Evolutionary conservation across 805 yeast species (phyloP), one percentile per base, ranked within the genome.

Genomic region (Metschnikowia koreensis): DNA sequence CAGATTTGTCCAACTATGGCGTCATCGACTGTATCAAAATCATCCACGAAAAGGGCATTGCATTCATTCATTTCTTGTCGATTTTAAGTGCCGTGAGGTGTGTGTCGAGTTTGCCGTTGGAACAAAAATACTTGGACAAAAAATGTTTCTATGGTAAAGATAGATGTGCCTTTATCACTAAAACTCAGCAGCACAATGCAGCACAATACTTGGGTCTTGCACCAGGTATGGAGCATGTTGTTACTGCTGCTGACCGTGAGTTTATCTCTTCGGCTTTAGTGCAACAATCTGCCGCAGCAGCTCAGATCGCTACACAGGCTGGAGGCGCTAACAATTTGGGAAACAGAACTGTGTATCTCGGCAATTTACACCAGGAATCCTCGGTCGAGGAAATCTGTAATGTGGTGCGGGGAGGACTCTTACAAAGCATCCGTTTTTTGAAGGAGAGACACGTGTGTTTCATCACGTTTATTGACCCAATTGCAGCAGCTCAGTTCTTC

Each of bases 401-500:
- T 65, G 96, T 89, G 47, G 96, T 93, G 22, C 82, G 98, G 57
- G 98, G 98, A 47, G 99, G 99, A 1, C 79, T 92, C 43, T 77
- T 93, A 58, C 97, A 93, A 65, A 83, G 84, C 58, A 84, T 93
- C 50, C 80, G 96, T 59, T 82, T 87, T 52, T 77, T 93, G 48
- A 80, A 84, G 48, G 97, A 90, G 64, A 82, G 93, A 57, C 96
- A 89, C 64, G 93, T 91, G 52, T 91, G 97, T 65, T 94, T 94
- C 66, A 88, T 94, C 47, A 93, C 98, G 12, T 93, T 94, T 66
- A 86, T 93, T 58, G 98, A 94, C 66, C 97, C 98, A 28, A 87
- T 93, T 48, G 96, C 97, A 2, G 98, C 98, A 0, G 97, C 97
- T 1, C 98, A 93, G 70, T 93, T 93, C 67, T 93, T 86, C 69